Evolutionary conservation across 169 alveolate genomes (phyloP), one percentile per base, ranked within the genome.

Genomic region (Plasmodium yoelii): DNA sequence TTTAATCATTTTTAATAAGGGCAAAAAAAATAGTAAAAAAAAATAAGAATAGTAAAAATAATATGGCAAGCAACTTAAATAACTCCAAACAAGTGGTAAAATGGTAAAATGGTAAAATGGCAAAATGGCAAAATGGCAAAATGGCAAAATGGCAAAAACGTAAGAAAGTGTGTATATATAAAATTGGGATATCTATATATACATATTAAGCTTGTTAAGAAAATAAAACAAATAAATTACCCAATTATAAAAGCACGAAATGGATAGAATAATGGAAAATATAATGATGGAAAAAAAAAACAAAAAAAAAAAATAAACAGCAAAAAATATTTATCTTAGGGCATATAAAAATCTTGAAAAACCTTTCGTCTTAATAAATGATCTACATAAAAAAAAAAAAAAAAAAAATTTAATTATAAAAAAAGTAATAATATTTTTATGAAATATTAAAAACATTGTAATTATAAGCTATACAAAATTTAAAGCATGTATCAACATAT

Each of bases 351-450:
- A 68, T 68, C 46, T 56, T 77, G 88, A 77, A 64, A 77, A 47
- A 24, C 26, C 64, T 77, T 77, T 77, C 88, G 53, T 59, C 88
- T 77, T 34, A 77, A 26, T 51, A 77, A 68, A 18, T 77, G 88
- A 77, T 77, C 88, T 77, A 44, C 28, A 68, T 19, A 68, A 47
- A 47, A 24, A 70, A 70, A 12, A 12, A 70, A n/a, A n/a, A n/a
- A n/a, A n/a, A n/a, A n/a, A n/a, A n/a, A n/a, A n/a, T n/a, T n/a
- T n/a, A n/a, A n/a, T n/a, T n/a, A n/a, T n/a, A n/a, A n/a, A n/a
- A n/a, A n/a, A 49, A 18, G n/a, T 34, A 70, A 22, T 5, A 55
- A 12, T 1, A 19, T 47, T 18, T 22, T 55, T 15, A 5, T 55
- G 18, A 39, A 69, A 18, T 12, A 24, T 15, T 22, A 49, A 68